Conservation (phyloP, 148 eudicot species). For the Rhododendron simsii region DNA sequence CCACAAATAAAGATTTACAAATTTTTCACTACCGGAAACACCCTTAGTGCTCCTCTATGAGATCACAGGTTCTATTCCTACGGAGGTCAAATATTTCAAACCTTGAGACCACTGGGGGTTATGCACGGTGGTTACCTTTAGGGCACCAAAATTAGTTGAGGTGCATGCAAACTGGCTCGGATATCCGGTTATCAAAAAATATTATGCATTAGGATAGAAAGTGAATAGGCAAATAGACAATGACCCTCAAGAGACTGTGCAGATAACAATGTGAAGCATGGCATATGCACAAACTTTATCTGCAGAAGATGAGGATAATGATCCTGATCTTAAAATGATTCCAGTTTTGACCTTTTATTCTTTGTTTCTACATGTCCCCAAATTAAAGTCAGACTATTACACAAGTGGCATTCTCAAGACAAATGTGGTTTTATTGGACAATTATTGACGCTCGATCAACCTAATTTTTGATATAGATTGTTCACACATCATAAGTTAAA, state of each 20-base stretch:
- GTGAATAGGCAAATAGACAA: not conserved
- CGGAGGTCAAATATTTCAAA: too few relatives aligned
- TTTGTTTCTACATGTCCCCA: not conserved
- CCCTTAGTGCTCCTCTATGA: too few relatives aligned
- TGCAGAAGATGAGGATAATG: not conserved
- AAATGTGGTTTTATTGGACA: not conserved
- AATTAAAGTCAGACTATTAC: not conserved
- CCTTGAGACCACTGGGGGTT: too few relatives aligned
- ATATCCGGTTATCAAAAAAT: not conserved
- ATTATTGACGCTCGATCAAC: too few relatives aligned
- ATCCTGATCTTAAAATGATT: not conserved
- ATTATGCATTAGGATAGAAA: not conserved
- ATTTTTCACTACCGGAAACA: too few relatives aligned
- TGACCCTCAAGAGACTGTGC: not conserved
- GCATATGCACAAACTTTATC: not conserved
- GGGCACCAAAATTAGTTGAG: too few relatives aligned
- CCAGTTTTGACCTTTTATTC: not conserved
- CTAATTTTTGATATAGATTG: not conserved
- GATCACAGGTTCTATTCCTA: too few relatives aligned
- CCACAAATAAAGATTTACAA: too few relatives aligned
- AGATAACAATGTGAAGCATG: not conserved
- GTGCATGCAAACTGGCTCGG: rapidly evolving
- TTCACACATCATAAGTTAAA: not conserved
- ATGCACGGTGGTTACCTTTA: too few relatives aligned
- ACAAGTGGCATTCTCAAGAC: not conserved